These are phyloP conservation scores for Didymellaceae sp. DNA, from an alignment of 2,329 filamentous ascomycete genomes.

Conservation along the genomic window DNA sequence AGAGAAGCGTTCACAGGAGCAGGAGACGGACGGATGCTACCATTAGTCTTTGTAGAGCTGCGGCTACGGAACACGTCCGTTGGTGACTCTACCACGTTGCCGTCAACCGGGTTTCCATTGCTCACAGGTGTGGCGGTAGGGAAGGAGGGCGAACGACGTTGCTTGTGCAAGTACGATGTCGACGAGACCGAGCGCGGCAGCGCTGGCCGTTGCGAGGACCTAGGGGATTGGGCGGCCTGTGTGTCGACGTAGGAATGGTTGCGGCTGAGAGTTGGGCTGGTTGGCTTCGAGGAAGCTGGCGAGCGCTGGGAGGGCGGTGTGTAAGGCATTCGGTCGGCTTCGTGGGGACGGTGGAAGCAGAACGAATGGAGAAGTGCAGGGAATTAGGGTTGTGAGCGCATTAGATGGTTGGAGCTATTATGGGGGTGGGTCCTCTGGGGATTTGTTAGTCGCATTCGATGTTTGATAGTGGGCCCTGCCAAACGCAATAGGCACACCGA, in stretches of 20 bases:
- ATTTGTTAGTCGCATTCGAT: slow-evolving; percentile 22
- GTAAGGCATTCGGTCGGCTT: slow-evolving; percentile 76
- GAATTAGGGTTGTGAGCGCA: slow-evolving; percentile 49
- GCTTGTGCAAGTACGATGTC: slow-evolving; percentile 66
- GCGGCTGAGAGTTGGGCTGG: slow-evolving; percentile 58
- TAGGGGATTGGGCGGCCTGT: slow-evolving; percentile 43
- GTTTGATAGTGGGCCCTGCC: slow-evolving; percentile 7
- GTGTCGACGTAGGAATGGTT: slow-evolving; percentile 59
- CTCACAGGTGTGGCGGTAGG: slow-evolving; percentile 38
- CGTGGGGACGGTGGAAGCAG: slow-evolving; percentile 35
- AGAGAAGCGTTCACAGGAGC: slow-evolving; percentile 77
- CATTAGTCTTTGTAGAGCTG: slow-evolving; percentile 50
- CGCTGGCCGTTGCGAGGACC: slow-evolving; percentile 50
- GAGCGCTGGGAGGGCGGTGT: slow-evolving; percentile 76
- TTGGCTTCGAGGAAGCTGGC: slow-evolving; percentile 62
- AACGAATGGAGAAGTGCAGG: slow-evolving; percentile 40
- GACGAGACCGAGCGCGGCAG: slow-evolving; percentile 65
- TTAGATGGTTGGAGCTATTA: slow-evolving; percentile 49
- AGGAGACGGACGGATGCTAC: slow-evolving; percentile 80
- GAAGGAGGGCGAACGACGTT: slow-evolving; percentile 64
- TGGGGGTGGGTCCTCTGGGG: slow-evolving; percentile 27
- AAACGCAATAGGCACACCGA: slow-evolving; percentile 18
- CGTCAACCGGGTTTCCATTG: slow-evolving; percentile 38
- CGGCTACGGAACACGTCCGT: slow-evolving; percentile 32
- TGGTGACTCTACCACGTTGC: slow-evolving; percentile 23